Conservation (phyloP, 75 land plant species). For the Pinus taeda region DNA sequence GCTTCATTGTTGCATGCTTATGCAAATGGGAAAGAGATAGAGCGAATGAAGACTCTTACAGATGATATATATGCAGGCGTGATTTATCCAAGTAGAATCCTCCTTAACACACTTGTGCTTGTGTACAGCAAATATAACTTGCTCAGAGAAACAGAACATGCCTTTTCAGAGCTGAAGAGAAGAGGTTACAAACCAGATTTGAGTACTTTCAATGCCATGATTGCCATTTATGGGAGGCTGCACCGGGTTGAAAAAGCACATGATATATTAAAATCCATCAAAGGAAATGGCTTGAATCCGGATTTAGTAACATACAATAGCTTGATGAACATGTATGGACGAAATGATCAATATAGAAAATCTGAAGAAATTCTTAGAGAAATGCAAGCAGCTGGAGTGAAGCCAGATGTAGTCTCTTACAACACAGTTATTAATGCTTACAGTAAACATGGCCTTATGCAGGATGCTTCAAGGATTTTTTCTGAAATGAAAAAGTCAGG, state of each 20-base stretch:
- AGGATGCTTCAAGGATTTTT: conserved; percentile 64
- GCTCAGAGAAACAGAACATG: conserved; percentile 56
- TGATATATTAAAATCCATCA: conserved; percentile 52
- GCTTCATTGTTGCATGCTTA: conserved; percentile 85
- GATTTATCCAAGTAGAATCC: conserved; percentile 32
- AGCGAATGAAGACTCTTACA: conserved; percentile 38
- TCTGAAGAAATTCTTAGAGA: conserved; percentile 67
- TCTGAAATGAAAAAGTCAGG: conserved; percentile 66
- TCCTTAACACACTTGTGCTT: conserved; percentile 65
- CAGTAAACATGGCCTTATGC: conserved; percentile 73
- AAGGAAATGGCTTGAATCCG: conserved; percentile 56
- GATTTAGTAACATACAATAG: conserved; percentile 84
- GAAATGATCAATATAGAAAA: conserved; percentile 58
- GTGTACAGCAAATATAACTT: conserved; percentile 72
- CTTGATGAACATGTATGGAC: conserved; percentile 83
- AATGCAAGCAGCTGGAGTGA: conserved; percentile 50
- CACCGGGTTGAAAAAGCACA: conserved; percentile 65
- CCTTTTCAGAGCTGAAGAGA: conserved; percentile 58
- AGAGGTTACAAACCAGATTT: conserved; percentile 58
- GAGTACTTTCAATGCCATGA: conserved; percentile 77
- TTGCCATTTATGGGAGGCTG: conserved; percentile 86
- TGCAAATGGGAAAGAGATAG: conserved; percentile 59
- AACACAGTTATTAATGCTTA: conserved; percentile 85
- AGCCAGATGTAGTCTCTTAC: conserved; percentile 75
- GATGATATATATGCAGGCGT: conserved; percentile 59